Percentiles rank a stretch among this genome's conserved stretches.
Conservation (phyloP, 768 basidiomycete genomes). For the Tulasnella sp. region DNA sequence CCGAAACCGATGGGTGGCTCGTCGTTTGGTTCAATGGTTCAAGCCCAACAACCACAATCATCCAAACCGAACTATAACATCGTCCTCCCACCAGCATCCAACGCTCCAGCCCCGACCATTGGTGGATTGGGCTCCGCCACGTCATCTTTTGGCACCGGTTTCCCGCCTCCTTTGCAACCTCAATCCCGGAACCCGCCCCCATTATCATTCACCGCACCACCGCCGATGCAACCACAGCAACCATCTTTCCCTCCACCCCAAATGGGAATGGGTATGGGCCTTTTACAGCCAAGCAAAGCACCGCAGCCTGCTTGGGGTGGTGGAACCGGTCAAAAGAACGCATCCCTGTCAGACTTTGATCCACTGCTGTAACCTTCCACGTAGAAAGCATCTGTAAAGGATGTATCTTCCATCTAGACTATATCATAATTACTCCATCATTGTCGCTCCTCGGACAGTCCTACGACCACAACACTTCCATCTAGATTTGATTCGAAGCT, state of each 20-base stretch:
- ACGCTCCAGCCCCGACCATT: conserved; percentile 41
- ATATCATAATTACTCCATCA: background rate
- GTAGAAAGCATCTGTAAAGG: background rate
- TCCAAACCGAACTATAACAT: conserved; percentile 36
- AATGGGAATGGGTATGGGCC: conserved; percentile 35
- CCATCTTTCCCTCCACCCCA: conserved; percentile 18
- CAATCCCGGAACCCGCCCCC: conserved; percentile 4
- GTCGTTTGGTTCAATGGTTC: background rate
- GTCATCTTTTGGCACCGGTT: background rate
- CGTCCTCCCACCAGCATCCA: conserved; percentile 34
- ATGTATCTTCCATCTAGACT: background rate
- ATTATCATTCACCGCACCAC: background rate
- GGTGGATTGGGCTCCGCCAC: background rate
- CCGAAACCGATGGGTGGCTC: conserved; percentile 47
- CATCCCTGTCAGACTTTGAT: conserved; percentile 80
- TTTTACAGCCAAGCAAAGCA: conserved; percentile 59
- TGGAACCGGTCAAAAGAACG: conserved; percentile 45
- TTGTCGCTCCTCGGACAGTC: background rate
- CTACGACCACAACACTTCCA: background rate
- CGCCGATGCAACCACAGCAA: conserved; percentile 1
- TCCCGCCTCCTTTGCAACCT: conserved; percentile 32
- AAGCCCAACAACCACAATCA: conserved; percentile 42
- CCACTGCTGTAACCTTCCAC: conserved; percentile 50
- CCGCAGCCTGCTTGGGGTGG: conserved; percentile 47
- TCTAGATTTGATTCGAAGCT: conserved; percentile 1